Percentiles rank a stretch among this genome's conserved stretches.
phyloP scores from a whole-genome alignment of 139 green algal species.

The Tetraselmis striata region DNA sequence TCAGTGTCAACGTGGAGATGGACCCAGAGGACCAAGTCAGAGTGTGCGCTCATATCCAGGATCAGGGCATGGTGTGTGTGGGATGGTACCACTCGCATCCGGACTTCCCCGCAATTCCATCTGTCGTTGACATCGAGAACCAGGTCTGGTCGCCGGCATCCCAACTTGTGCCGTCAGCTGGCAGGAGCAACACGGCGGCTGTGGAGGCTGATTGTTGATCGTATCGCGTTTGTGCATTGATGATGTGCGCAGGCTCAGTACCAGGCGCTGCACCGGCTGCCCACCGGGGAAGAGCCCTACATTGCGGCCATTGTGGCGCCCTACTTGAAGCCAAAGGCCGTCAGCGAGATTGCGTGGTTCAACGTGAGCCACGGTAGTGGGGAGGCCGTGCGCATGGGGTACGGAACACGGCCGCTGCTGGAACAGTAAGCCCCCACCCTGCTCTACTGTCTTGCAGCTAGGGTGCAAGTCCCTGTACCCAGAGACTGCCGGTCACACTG shows the following conservation, averaged over 20 bases:
- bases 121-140: constrained; percentile 63
- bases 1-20: constrained; percentile 62
- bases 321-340: constrained; percentile 41
- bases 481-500: too few species aligned
- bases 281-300: constrained; percentile 27
- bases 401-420: background rate
- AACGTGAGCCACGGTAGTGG: constrained; percentile 45
- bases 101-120: constrained; percentile 47
- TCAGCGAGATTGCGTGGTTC: constrained; percentile 56
- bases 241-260: background rate
- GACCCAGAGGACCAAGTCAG: constrained; percentile 50
- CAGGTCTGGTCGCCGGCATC: too few species aligned
- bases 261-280: background rate
- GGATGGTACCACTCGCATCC: constrained; percentile 77
- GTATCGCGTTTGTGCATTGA: too few species aligned
- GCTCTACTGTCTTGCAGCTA: background rate
- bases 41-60: constrained; percentile 11
- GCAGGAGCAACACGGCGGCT: too few species aligned
- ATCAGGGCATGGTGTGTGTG: constrained; percentile 28
- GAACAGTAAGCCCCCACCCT: background rate
- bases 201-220: too few species aligned
- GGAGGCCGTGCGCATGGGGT: background rate
- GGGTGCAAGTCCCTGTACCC: background rate
- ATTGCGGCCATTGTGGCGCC: constrained; percentile 67
- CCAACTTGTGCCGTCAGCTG: too few species aligned